phyloP scores from a whole-genome alignment of 441 rosid genomes.

The Viola pubescens region DNA sequence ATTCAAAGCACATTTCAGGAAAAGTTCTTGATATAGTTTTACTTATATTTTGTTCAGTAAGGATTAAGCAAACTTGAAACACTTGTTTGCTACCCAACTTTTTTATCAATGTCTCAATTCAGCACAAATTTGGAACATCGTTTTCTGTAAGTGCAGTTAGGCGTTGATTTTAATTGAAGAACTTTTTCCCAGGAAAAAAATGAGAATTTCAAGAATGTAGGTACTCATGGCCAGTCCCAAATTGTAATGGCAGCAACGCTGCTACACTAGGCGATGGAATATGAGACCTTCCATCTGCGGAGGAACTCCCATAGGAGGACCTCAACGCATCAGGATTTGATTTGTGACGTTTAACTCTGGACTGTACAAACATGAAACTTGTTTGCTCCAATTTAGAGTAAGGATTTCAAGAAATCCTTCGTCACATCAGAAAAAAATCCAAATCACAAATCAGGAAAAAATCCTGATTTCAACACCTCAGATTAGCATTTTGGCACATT shows the following conservation, averaged over 20 bases:
- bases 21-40: background rate
- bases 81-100: no score
- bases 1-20: background rate
- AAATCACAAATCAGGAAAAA: background rate
- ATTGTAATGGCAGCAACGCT: slow-evolving; percentile 45
- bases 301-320: slow-evolving; percentile 7
- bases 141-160: no score
- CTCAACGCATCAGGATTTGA: slow-evolving; percentile 18
- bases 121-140: no score
- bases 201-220: slow-evolving; percentile 14
- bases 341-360: slow-evolving; percentile 39
- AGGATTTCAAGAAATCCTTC: slow-evolving; percentile 26
- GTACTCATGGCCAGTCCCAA: slow-evolving; percentile 55
- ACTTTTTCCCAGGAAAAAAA: no score
- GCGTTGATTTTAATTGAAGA: no score
- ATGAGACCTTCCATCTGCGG: slow-evolving; percentile 30
- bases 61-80: no score
- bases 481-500: slow-evolving; percentile 31
- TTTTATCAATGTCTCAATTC: no score
- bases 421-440: slow-evolving; percentile 5
- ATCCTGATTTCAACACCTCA: slow-evolving; percentile 11
- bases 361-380: slow-evolving; percentile 27
- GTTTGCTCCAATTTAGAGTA: slow-evolving; percentile 30
- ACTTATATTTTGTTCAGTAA: no score
- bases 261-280: slow-evolving; percentile 58